Percentiles rank a stretch among this genome's conserved stretches.
Evolutionary conservation across 1,284 basidiomycete species (phyloP).

Genomic region (Ustilago cynodontis): DNA sequence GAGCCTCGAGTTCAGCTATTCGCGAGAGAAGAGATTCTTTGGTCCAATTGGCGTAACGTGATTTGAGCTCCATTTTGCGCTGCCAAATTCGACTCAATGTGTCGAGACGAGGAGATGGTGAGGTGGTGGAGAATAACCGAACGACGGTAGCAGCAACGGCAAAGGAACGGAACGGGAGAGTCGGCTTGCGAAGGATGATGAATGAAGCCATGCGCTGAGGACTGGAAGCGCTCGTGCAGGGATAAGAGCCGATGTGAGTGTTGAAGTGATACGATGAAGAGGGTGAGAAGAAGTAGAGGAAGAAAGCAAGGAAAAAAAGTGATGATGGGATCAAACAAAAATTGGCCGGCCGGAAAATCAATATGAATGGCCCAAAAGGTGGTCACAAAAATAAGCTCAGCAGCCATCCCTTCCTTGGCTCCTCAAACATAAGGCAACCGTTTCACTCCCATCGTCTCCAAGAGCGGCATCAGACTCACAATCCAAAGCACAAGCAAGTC

Average conservation of each 20-base stretch:
- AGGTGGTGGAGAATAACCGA: background rate
- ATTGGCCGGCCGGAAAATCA: background rate
- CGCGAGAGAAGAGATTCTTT: slow-evolving; percentile 49
- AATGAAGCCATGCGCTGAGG: background rate
- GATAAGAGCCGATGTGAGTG: background rate
- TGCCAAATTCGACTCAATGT: slow-evolving; percentile 21
- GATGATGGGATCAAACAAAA: background rate
- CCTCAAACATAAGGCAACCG: background rate
- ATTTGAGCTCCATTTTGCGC: slow-evolving; percentile 51
- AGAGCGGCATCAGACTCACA: background rate
- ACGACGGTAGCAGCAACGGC: background rate
- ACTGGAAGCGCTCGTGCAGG: background rate
- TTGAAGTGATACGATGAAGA: background rate
- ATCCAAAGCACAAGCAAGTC: background rate
- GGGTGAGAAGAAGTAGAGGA: background rate
- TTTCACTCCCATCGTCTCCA: too few relatives aligned
- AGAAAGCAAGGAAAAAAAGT: background rate
- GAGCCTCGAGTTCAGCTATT: slow-evolving; percentile 57
- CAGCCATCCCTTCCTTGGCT: background rate
- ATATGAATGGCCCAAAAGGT: background rate
- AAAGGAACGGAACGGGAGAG: background rate
- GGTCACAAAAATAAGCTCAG: background rate
- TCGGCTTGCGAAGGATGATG: background rate
- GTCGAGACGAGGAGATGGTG: background rate
- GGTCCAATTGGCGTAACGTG: slow-evolving; percentile 52